These are phyloP conservation scores for Solanum tacnaense DNA, from an alignment of 257 asterid genomes.

Conservation along the genomic window DNA sequence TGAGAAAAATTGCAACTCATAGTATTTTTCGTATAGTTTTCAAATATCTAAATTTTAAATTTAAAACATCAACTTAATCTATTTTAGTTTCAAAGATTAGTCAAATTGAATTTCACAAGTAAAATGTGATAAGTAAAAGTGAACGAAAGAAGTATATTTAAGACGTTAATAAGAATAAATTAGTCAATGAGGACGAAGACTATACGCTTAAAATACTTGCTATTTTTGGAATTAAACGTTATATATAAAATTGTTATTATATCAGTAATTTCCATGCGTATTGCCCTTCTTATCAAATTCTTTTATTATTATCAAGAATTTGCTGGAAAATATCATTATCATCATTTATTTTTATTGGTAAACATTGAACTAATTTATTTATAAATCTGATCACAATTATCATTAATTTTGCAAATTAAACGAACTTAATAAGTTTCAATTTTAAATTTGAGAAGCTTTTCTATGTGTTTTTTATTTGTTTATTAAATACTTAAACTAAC, in stretches of 20 bases:
- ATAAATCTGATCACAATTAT: background rate
- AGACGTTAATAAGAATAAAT: background rate
- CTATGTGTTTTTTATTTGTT: background rate
- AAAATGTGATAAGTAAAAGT: no score
- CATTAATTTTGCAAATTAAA: no score
- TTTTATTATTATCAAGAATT: background rate
- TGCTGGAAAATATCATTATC: background rate
- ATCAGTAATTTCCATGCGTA: background rate
- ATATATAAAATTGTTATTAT: background rate
- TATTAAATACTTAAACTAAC: no score
- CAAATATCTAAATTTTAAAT: background rate
- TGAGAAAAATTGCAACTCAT: background rate
- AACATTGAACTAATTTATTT: background rate
- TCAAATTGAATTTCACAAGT: background rate
- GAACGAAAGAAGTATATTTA: background rate
- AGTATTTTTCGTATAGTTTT: background rate
- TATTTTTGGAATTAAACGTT: background rate
- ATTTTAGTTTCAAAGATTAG: no score
- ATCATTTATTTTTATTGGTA: background rate
- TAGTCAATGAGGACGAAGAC: background rate
- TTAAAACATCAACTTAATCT: background rate
- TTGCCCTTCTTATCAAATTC: background rate
- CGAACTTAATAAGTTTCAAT: background rate
- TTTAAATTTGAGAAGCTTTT: background rate
- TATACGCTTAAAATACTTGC: background rate